Evolutionary conservation across 2,329 filamentous ascomycete species (phyloP).

Genomic region (Zymoseptoria brevis): DNA sequence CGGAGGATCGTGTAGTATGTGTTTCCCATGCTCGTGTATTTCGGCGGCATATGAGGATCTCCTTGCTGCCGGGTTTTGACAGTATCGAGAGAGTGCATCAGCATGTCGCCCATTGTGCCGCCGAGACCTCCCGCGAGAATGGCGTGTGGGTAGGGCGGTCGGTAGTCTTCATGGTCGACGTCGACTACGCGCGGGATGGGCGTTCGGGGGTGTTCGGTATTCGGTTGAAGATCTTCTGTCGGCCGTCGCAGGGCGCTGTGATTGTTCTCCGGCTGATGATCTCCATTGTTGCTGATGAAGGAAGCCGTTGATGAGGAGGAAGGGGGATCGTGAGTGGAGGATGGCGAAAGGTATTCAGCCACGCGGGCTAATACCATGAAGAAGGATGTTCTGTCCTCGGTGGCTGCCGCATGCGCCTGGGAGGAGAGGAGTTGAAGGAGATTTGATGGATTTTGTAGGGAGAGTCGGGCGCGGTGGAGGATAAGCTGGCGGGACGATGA

Average conservation of each 20-base stretch:
- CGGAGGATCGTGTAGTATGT: constrained; percentile 90
- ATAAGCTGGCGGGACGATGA: neutral
- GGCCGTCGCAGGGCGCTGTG: constrained; percentile 23
- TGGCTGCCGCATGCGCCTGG: constrained; percentile 16
- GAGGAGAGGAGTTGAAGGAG: neutral
- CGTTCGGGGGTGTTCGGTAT: constrained; percentile 14
- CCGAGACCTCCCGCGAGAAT: constrained; percentile 94
- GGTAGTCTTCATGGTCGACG: constrained; percentile 34
- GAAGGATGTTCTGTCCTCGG: constrained; percentile 12
- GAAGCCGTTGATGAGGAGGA: constrained; percentile 20
- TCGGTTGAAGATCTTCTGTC: constrained; percentile 29
- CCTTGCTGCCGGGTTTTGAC: constrained; percentile 98
- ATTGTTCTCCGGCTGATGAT: neutral
- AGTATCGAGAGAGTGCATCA: constrained; percentile 98
- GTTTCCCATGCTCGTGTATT: constrained; percentile 81
- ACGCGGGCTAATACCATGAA: constrained; percentile 45
- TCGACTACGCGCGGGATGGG: constrained; percentile 5
- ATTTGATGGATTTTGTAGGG: neutral
- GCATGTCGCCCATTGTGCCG: constrained; percentile 86
- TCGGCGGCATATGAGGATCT: constrained; percentile 84
- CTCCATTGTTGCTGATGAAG: constrained; percentile 30
- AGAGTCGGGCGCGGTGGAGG: neutral
- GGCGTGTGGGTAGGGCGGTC: constrained; percentile 47
- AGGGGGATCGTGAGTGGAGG: constrained; percentile 9
- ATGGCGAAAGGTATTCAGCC: constrained; percentile 39